Base-by-base conservation (phyloP, 2,329 filamentous ascomycete genomes). In the Nannizzia gypsea region DNA sequence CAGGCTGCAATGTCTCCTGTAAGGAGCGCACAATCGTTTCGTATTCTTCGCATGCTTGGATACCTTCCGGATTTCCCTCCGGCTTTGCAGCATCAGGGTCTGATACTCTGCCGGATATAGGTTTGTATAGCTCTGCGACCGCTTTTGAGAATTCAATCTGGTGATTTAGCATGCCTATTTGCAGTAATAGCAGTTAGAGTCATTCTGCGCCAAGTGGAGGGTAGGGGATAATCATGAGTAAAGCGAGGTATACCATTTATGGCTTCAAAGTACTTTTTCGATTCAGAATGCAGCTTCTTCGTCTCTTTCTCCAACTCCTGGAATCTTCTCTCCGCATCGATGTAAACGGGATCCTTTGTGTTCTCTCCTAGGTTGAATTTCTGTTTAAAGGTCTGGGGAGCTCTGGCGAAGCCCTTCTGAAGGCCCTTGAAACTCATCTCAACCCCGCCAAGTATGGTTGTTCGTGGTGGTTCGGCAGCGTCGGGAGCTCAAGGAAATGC, bases 101-200 rank as follows among this genome's bases (percentile, higher is more conserved):
- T 52, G 92, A 97, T 74, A 95, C 83, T 70, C 93, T 88, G 59
- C 93, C 93, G 59, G 92, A 96, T 68, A 99, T 99, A 66, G 93
- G 93, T 73, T 95, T 95, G 81, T 99, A 99, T 69, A 99, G 87
- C 74, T 99, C 93, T 64, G 88, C 87, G 79, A 96, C 92, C 66
- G 91, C 89, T 76, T 96, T 85, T 67, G 92, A 96, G 78, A 99
- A 99, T 72, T 95, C 92, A 75, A 99, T 97, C 78, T 99, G 93
- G 76, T 97, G 91, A 71, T 80, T 83, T 69, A 99, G 83, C 93
- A 99, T 99, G 80, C 88, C 82, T 84, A 20, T 56, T 40, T 38
- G 28, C 5, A 20, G 34, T 24, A 46, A 22, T 1, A 5, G 17
- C 9, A 24, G 54, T 58, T 6, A n/a, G 22, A 17, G 48, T 20